Percentiles rank a stretch among this genome's conserved stretches.
Evolutionary conservation across 768 basidiomycete species (phyloP).

Genomic region (Termitomyces sp.): DNA sequence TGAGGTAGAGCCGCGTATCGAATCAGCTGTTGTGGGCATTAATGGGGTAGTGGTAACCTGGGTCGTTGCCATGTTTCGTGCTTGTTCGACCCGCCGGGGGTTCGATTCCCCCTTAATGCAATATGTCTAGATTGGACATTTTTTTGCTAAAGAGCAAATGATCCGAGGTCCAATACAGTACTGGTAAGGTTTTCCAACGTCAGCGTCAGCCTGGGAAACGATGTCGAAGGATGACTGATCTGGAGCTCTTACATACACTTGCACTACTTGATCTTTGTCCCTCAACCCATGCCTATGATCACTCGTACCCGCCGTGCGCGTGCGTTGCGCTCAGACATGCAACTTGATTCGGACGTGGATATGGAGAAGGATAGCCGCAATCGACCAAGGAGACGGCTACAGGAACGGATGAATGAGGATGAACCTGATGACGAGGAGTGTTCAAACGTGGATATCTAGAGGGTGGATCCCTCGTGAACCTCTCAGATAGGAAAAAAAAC

Average conservation of each 20-base stretch:
- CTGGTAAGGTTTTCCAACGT: slow-evolving; percentile 9
- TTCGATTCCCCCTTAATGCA: slow-evolving; percentile 88
- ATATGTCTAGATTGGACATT: too few relatives aligned
- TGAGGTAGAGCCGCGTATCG: too few relatives aligned
- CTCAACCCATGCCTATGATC: slow-evolving; percentile 11
- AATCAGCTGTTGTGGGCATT: neutral
- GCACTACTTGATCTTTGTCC: neutral
- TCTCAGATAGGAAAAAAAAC: neutral
- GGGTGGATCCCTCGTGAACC: slow-evolving; percentile 16
- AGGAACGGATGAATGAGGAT: slow-evolving; percentile 14
- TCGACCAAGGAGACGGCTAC: neutral
- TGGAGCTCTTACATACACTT: slow-evolving; percentile 1
- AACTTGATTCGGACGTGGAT: slow-evolving; percentile 11
- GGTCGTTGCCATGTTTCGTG: neutral
- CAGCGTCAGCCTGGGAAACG: slow-evolving; percentile 16
- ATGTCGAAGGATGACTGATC: slow-evolving; percentile 15
- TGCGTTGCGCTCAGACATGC: slow-evolving; percentile 6
- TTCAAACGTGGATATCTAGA: slow-evolving; percentile 28
- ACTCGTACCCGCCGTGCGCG: slow-evolving; percentile 14
- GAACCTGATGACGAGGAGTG: slow-evolving; percentile 26
- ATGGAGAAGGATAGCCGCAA: slow-evolving; percentile 8
- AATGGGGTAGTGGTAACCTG: slow-evolving; percentile 1
- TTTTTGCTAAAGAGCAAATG: slow-evolving; percentile 1
- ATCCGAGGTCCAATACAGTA: slow-evolving; percentile 1
- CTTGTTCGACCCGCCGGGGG: slow-evolving; percentile 72